These are phyloP conservation scores for Epichloe elymi DNA, from an alignment of 2,329 filamentous ascomycete species.

Conservation along the genomic window DNA sequence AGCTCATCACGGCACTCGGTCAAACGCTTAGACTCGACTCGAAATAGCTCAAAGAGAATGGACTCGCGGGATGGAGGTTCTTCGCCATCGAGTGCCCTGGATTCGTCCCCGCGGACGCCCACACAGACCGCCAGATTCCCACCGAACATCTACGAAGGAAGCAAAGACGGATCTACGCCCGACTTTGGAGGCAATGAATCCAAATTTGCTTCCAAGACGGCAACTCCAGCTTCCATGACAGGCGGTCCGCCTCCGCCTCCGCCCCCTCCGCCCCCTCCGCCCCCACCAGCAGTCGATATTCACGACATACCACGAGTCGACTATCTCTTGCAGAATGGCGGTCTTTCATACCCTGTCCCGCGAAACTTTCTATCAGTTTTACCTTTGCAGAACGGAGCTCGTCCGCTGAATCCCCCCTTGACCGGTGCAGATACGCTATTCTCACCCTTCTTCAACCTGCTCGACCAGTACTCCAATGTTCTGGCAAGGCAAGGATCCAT, in stretches of 20 bases:
- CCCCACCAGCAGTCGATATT: slow-evolving; percentile 59
- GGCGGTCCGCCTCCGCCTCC: slow-evolving; percentile 17
- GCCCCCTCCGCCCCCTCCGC: slow-evolving; percentile 40
- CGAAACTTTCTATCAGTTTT: slow-evolving; percentile 58
- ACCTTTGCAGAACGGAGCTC: slow-evolving; percentile 41
- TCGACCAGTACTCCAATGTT: slow-evolving; percentile 78
- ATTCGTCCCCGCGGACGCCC: slow-evolving; percentile 49
- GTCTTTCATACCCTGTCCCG: slow-evolving; percentile 57
- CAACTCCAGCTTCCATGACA: slow-evolving; percentile 22
- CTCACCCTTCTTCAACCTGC: slow-evolving; percentile 64
- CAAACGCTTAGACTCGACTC: slow-evolving; percentile 26
- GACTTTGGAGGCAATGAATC: slow-evolving; percentile 21
- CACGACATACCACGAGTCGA: slow-evolving; percentile 72
- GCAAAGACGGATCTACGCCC: slow-evolving; percentile 24
- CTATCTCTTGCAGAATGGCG: slow-evolving; percentile 82
- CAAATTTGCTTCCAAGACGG: slow-evolving; percentile 23
- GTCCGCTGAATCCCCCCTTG: slow-evolving; percentile 52
- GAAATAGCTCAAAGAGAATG: slow-evolving; percentile 21
- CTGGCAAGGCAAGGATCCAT: slow-evolving; percentile 75
- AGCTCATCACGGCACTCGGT: slow-evolving; percentile 21
- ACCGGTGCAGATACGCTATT: slow-evolving; percentile 63
- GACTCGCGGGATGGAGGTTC: slow-evolving; percentile 30
- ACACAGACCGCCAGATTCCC: slow-evolving; percentile 41
- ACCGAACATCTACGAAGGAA: slow-evolving; percentile 26
- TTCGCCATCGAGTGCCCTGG: slow-evolving; percentile 33